Conservation (phyloP, 2,329 filamentous ascomycete species). For the Sporothrix schenckii region DNA sequence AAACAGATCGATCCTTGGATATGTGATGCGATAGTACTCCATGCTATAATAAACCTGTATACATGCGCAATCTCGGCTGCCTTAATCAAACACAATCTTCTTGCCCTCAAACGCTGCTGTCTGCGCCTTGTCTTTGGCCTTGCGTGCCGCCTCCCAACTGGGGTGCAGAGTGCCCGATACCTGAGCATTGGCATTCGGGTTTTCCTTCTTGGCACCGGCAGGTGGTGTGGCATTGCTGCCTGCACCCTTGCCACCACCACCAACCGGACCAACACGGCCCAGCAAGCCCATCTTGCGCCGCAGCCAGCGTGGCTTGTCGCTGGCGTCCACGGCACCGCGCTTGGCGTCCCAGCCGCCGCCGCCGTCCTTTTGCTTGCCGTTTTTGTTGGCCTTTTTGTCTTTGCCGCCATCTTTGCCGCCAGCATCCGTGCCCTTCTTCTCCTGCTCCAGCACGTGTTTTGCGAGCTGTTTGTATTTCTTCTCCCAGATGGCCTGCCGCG, state of each 20-base stretch:
- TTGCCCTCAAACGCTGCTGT: constrained; percentile 58
- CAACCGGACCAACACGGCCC: constrained; percentile 29
- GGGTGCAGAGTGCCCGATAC: constrained; percentile 59
- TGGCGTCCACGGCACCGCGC: constrained; percentile 56
- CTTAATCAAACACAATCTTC: constrained; percentile 60
- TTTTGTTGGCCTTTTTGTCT: constrained; percentile 47
- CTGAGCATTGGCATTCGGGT: constrained; percentile 32
- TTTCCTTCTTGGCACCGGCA: constrained; percentile 35
- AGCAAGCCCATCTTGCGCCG: constrained; percentile 38
- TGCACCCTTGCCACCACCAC: background rate
- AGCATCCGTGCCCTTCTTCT: constrained; percentile 53
- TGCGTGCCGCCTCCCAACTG: constrained; percentile 66
- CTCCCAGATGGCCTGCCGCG: constrained; percentile 77
- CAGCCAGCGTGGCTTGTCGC: constrained; percentile 53
- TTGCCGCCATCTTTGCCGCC: constrained; percentile 37
- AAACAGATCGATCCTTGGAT: background rate
- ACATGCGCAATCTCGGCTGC: background rate
- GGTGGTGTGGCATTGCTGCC: constrained; percentile 28
- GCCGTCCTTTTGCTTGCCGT: constrained; percentile 38
- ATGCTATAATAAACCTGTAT: background rate
- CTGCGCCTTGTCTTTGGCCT: constrained; percentile 60
- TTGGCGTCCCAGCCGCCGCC: constrained; percentile 57
- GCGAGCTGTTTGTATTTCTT: constrained; percentile 75
- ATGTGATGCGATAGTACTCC: background rate
- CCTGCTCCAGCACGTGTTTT: constrained; percentile 59